These are phyloP conservation scores for Acephala macrosclerotiorum DNA, from an alignment of 2,329 filamentous ascomycete species.

Conservation along the genomic window DNA sequence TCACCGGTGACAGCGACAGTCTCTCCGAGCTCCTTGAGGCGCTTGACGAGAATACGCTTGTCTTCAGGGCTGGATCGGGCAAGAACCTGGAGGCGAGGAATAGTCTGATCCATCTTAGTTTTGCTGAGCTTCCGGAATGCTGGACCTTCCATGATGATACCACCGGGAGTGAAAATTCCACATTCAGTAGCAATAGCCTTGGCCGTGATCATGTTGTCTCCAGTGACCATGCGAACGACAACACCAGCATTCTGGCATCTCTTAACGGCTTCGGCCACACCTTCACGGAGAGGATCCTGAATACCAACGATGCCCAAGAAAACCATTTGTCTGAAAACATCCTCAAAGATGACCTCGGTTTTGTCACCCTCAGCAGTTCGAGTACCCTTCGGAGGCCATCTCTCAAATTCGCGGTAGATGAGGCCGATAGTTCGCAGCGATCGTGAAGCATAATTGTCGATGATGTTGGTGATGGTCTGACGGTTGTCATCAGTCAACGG, in stretches of 20 bases:
- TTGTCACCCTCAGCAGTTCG: conserved; percentile 64
- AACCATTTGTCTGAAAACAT: conserved; percentile 75
- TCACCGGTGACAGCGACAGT: conserved; percentile 73
- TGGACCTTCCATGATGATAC: conserved; percentile 73
- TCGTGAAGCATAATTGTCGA: conserved; percentile 67
- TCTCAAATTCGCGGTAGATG: conserved; percentile 75
- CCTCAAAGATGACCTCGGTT: conserved; percentile 69
- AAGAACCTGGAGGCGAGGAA: conserved; percentile 71
- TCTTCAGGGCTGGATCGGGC: conserved; percentile 75
- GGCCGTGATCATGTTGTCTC: conserved; percentile 76
- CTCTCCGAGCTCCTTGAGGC: conserved; percentile 69
- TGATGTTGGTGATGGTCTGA: conserved; percentile 59
- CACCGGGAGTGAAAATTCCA: conserved; percentile 62
- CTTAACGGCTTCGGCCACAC: conserved; percentile 71
- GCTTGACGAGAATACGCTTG: conserved; percentile 70
- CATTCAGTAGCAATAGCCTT: conserved; percentile 78
- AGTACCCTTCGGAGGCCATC: conserved; percentile 68
- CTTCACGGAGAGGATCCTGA: conserved; percentile 74
- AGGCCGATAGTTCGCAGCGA: conserved; percentile 80
- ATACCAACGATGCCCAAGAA: conserved; percentile 78
- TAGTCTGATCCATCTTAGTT: conserved; percentile 62
- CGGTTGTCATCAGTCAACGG: conserved; percentile 64
- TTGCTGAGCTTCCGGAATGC: conserved; percentile 68
- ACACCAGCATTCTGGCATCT: conserved; percentile 74
- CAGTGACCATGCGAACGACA: conserved; percentile 76